Evolutionary conservation across 2,329 filamentous ascomycete species (phyloP).

Genomic region (Leptoxyphium fumago): DNA sequence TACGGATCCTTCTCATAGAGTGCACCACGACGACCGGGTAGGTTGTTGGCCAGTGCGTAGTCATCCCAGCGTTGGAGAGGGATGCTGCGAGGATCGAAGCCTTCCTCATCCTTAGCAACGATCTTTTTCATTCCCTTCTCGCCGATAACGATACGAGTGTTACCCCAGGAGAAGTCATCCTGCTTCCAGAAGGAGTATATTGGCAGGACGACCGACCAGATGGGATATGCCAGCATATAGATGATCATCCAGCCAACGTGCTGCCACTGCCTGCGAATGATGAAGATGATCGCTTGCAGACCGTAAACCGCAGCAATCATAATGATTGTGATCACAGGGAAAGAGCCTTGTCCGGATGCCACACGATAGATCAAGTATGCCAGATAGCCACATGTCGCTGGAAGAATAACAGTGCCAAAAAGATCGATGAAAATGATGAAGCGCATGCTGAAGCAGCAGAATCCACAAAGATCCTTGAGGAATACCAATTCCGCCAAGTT

Average conservation of each 20-base stretch:
- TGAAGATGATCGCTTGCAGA: slow-evolving; percentile 90
- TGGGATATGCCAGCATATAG: slow-evolving; percentile 86
- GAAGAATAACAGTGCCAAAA: slow-evolving; percentile 80
- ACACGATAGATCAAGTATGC: slow-evolving; percentile 75
- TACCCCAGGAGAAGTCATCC: slow-evolving; percentile 98
- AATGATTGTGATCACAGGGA: slow-evolving; percentile 74
- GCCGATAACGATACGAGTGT: slow-evolving; percentile 90
- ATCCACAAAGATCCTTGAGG: slow-evolving; percentile 88
- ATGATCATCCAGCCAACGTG: slow-evolving; percentile 99
- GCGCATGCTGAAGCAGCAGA: slow-evolving; percentile 97
- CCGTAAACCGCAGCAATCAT: slow-evolving; percentile 89
- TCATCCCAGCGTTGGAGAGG: slow-evolving; percentile 96
- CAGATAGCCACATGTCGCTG: slow-evolving; percentile 75
- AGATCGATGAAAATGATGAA: slow-evolving; percentile 94
- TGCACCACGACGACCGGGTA: slow-evolving; percentile 76
- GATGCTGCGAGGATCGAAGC: slow-evolving; percentile 82
- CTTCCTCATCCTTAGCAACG: slow-evolving; percentile 69
- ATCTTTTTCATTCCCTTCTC: slow-evolving; percentile 85
- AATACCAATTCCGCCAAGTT: slow-evolving; percentile 84
- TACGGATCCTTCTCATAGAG: slow-evolving; percentile 43
- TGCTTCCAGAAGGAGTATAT: slow-evolving; percentile 99
- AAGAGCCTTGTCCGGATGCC: slow-evolving; percentile 52
- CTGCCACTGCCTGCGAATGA: slow-evolving; percentile 94
- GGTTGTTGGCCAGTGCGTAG: slow-evolving; percentile 71
- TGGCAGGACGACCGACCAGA: slow-evolving; percentile 82